Evolutionary conservation across 768 basidiomycete species (phyloP), one percentile per base, ranked within the genome.

Genomic region (Crepidotus variabilis): DNA sequence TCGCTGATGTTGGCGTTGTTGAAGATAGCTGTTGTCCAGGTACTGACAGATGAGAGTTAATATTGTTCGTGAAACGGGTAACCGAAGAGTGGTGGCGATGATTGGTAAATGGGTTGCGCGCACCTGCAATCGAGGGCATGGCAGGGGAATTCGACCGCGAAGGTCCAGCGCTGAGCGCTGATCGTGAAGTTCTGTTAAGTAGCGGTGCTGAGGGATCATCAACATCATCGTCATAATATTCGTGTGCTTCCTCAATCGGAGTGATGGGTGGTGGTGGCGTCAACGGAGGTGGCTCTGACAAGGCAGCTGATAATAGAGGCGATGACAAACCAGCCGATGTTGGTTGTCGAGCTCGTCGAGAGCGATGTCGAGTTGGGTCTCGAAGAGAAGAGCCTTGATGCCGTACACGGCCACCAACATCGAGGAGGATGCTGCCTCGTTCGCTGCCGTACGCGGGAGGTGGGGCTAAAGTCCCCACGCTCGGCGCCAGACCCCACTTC

Each of bases 401-500:
- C 54, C 76, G 72, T 50, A 76, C 66, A 43, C 78, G 81, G 36
- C 86, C 87, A 18, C 94, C 95, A 1, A 94, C 90, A 70, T 97
- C 94, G 1, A 99, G 79, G 8, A 99, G 77, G 56, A 99, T 98
- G 67, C 93, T 96, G 7, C 96, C 97, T 10, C 94, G 82, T 70
- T 99, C 97, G 64, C 91, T 94, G 16, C 97, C 97, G 71, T 98
- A 98, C 0, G 97, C 95, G 5, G 97, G 97, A 24, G 97, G 97
- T 14, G 97, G 97, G 1, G 96, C 96, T 9, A 98, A 80, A 0
- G 97, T 98, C 48, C 97, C 97, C 13, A 95, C 88, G 69, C 94
- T 97, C 7, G 97, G 97, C 33, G 97, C 97, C 32, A 98, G 73
- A 16, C 97, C 97, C 97, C 97, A 99, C 70, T 98, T 98, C 81